phyloP scores from a whole-genome alignment of 2,329 filamentous ascomycete species.

The Fusarium devonianum region DNA sequence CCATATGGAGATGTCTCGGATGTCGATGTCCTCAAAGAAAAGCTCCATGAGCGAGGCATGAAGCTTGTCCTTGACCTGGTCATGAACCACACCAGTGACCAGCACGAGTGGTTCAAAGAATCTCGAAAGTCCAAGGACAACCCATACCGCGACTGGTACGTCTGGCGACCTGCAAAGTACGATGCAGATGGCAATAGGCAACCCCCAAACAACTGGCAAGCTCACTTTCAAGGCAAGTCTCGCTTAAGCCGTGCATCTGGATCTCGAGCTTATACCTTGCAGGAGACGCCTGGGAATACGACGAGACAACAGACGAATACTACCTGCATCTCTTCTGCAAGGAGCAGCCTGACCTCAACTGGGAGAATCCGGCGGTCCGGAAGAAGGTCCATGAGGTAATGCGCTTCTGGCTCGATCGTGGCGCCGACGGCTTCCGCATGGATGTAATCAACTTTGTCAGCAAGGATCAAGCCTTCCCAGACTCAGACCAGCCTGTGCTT shows the following conservation, averaged over 20 bases:
- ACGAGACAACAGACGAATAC: constrained; percentile 58
- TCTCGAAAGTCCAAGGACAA: constrained; percentile 61
- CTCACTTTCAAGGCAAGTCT: constrained; percentile 48
- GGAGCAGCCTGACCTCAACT: constrained; percentile 80
- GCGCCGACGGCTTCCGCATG: constrained; percentile 71
- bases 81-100: constrained; percentile 71
- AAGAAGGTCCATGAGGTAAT: constrained; percentile 72
- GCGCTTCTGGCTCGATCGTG: constrained; percentile 76
- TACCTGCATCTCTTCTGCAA: constrained; percentile 74
- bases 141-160: constrained; percentile 67
- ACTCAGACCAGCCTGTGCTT: constrained; percentile 49
- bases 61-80: constrained; percentile 77
- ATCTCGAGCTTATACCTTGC: constrained; percentile 1
- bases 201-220: constrained; percentile 67
- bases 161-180: constrained; percentile 68
- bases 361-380: constrained; percentile 72
- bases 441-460: constrained; percentile 74
- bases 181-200: constrained; percentile 63
- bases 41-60: constrained; percentile 68
- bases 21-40: constrained; percentile 68
- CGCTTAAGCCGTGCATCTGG: not conserved
- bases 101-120: constrained; percentile 66
- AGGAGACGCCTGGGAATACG: constrained; percentile 58
- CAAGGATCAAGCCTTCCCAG: constrained; percentile 65
- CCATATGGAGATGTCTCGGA: constrained; percentile 73